These are phyloP conservation scores for Pholiota conissans DNA, from an alignment of 768 basidiomycete genomes.

Conservation along the genomic window DNA sequence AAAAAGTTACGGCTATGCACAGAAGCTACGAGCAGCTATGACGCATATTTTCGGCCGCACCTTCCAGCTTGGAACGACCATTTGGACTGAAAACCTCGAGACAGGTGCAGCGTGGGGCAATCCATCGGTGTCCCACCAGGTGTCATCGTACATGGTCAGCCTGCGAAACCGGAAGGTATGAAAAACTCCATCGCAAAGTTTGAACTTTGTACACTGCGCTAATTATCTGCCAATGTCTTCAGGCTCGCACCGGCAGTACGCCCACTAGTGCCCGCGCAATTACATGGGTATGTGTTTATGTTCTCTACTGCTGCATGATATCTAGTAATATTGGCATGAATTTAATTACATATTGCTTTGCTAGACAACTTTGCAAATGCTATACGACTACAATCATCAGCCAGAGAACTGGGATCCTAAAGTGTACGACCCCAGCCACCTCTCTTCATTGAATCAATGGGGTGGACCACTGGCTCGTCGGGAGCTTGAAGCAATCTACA, in stretches of 20 bases:
- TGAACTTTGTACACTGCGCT: too few species aligned
- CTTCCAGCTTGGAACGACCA: constrained; percentile 21
- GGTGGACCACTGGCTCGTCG: constrained; percentile 23
- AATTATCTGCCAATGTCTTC: too few species aligned
- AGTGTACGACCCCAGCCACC: not conserved
- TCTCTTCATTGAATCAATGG: constrained; percentile 21
- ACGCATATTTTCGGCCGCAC: constrained; percentile 29
- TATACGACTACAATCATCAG: constrained; percentile 18
- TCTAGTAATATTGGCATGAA: too few species aligned
- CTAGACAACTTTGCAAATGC: constrained; percentile 8
- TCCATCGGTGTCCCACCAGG: constrained; percentile 13
- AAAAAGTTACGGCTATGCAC: constrained; percentile 29
- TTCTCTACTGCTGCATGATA: not conserved
- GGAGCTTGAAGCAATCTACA: constrained; percentile 29
- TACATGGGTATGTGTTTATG: constrained; percentile 8
- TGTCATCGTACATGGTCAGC: constrained; percentile 16
- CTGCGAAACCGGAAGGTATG: constrained; percentile 13
- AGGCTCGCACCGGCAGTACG: constrained; percentile 13
- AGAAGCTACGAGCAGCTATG: constrained; percentile 32
- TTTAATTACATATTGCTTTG: too few species aligned
- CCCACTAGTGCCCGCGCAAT: constrained; percentile 19
- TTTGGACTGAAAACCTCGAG: constrained; percentile 24
- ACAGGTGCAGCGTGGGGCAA: constrained; percentile 10
- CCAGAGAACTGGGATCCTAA: constrained; percentile 1
- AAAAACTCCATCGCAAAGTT: too few species aligned